Percentiles rank a stretch among this genome's conserved stretches.
Conservation (phyloP, 345 rosid genomes). For the Firmiana major region DNA sequence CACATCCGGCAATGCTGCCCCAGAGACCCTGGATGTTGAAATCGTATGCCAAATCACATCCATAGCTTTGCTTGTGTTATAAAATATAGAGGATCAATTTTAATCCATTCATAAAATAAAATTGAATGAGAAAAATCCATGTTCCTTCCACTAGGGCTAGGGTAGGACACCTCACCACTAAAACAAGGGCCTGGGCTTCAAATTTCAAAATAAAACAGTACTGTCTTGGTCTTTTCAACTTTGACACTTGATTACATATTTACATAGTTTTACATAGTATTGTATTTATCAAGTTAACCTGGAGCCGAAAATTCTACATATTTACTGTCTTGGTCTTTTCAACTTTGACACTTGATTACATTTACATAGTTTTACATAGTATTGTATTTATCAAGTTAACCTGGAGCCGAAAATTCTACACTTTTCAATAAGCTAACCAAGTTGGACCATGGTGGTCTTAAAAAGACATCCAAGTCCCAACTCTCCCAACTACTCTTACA, state of each 20-base stretch:
- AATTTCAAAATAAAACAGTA: not conserved
- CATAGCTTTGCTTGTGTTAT: not conserved
- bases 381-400: too few species aligned
- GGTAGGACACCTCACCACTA: not conserved
- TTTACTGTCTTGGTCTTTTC: too few species aligned
- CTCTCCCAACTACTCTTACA: not conserved
- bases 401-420: too few species aligned
- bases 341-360: too few species aligned
- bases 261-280: too few species aligned
- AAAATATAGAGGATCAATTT: not conserved
- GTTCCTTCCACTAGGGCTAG: not conserved
- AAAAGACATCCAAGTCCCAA: slow-evolving; percentile 2
- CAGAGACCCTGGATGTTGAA: not conserved
- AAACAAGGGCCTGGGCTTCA: not conserved
- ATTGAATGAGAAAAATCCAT: not conserved
- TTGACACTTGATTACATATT: too few species aligned
- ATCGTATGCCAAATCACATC: not conserved
- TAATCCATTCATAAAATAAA: not conserved
- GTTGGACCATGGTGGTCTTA: slow-evolving; percentile 7
- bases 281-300: too few species aligned
- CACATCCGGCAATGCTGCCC: not conserved
- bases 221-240: not conserved
- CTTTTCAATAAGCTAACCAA: not conserved
- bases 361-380: too few species aligned
- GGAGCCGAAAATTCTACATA: too few species aligned